phyloP scores from a whole-genome alignment of 2,329 filamentous ascomycete species.

The Venturia aucupariae region DNA sequence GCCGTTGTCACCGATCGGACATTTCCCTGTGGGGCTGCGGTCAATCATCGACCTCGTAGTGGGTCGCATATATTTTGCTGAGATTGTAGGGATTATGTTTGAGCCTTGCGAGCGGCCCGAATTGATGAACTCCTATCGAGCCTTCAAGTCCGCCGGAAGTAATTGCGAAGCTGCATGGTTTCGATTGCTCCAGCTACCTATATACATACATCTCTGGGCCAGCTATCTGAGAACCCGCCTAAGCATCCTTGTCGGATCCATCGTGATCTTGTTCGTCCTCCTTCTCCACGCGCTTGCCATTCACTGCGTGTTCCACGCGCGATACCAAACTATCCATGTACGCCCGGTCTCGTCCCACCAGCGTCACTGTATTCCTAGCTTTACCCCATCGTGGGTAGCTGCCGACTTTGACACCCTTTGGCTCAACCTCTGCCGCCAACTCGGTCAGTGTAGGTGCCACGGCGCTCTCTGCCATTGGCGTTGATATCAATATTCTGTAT shows the following conservation, averaged over 20 bases:
- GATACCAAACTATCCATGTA: slow-evolving; percentile 70
- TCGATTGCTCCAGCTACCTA: background rate
- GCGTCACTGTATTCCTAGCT: slow-evolving; percentile 77
- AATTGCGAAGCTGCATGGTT: background rate
- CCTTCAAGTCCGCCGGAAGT: background rate
- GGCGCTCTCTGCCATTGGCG: slow-evolving; percentile 76
- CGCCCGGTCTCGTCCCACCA: slow-evolving; percentile 66
- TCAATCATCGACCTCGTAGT: background rate
- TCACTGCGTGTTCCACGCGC: slow-evolving; percentile 68
- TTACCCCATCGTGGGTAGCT: slow-evolving; percentile 92
- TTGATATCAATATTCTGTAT: slow-evolving; percentile 71
- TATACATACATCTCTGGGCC: background rate
- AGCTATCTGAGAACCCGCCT: background rate
- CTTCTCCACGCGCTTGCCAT: slow-evolving; percentile 58
- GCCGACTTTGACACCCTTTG: slow-evolving; percentile 80
- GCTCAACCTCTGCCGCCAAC: slow-evolving; percentile 62
- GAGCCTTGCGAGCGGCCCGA: background rate
- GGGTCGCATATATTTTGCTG: background rate
- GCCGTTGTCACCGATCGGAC: background rate
- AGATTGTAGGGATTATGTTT: background rate
- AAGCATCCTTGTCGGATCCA: slow-evolving; percentile 31
- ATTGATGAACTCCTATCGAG: background rate
- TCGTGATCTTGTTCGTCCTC: slow-evolving; percentile 52
- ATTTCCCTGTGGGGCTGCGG: background rate
- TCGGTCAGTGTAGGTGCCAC: slow-evolving; percentile 77